Evolutionary conservation across 805 yeast species (phyloP), one percentile per base, ranked within the genome.

Genomic region (Candida dajiaensis): DNA sequence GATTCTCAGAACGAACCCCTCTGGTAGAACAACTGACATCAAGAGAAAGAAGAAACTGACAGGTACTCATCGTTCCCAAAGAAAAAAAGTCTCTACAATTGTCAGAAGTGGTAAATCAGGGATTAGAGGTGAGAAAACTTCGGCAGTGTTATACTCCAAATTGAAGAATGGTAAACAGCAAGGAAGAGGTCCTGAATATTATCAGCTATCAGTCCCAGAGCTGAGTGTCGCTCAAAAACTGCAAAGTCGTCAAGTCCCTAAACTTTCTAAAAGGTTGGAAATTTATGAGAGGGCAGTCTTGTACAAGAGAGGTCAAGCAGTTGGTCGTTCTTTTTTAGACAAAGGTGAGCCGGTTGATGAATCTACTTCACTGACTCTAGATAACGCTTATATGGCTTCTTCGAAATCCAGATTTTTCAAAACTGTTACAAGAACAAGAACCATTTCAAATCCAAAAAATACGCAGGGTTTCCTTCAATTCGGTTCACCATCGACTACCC

Each of bases 21-120:
- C 31, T 3, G 47, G 43, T 15, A 46, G 45, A 42, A 38, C 38
- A 4, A 46, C 42, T 12, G 22, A 25, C 12, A 26, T 41, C 5
- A 37, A 35, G 31, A 39, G 42, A 39, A 44, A 37, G 28, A 39
- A 31, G 16, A 38, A 33, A 10, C 31, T 22, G 3, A 33, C 46
- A 5, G 44, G 44, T 13, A 21, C 18, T n/a, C 44, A 40, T 43
- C 31, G 31, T 28, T 28, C 31, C 12, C 31, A 28, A 13, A 28
- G n/a, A 28, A 12, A 28, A 13, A 28, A 28, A 13, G n/a, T 3
- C n/a, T n/a, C 31, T 28, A 28, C 15, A 7, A 13, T 13, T 11
- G 13, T n/a, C 4, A 28, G n/a, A 4, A 28, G 31, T 13, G 31
- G n/a, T 13, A 28, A 13, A 28, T 28, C 31, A 13, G 31, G 31